Evolutionary conservation across 2,329 filamentous ascomycete genomes (phyloP), one percentile per base, ranked within the genome.

Genomic region (Trichoderma simmonsii): DNA sequence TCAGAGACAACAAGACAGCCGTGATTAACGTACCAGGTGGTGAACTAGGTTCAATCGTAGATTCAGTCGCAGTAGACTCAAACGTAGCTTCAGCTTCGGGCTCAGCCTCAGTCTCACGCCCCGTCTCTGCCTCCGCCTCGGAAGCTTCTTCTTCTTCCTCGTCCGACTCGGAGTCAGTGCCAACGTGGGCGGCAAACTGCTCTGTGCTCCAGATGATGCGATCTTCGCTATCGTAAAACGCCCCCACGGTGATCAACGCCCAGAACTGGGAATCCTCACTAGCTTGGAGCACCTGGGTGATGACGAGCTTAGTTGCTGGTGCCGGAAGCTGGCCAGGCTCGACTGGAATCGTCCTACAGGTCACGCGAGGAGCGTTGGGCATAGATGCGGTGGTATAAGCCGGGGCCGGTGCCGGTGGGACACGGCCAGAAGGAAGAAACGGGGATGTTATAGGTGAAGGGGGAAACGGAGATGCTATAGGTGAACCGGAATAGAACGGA

Each of bases 171-270:
- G 73, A 36, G 11, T 78, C 74, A 18, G 75, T 71, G 32, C 79
- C 76, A 15, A 80, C 57, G 6, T 77, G 78, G 8, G 78, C 80
- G 28, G 82, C 71, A 32, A 87, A 83, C 24, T 86, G 70, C 76
- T 86, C 81, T 0, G 80, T 83, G 60, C 84, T 85, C 84, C 85
- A 87, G 51, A 87, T 72, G 4, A 81, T 76, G 39, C 77, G 78
- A 56, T 82, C 81, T 11, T 81, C 70, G 1, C 73, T 69, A 78
- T 87, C 84, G 77, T 85, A 86, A 68, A 86, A 87, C 1, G 82
- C 82, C 0, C 81, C 85, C 15, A 85, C 79, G 26, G 86, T 79
- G 61, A 87, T 80, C 81, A 82, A 86, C 18, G 82, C 85, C 83
- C 84, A 86, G 72, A 76, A 81, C 0, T 77, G 78, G 3, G 77